Evolutionary conservation across 805 yeast genomes (phyloP).

Genomic region (Candida lessepsii): DNA sequence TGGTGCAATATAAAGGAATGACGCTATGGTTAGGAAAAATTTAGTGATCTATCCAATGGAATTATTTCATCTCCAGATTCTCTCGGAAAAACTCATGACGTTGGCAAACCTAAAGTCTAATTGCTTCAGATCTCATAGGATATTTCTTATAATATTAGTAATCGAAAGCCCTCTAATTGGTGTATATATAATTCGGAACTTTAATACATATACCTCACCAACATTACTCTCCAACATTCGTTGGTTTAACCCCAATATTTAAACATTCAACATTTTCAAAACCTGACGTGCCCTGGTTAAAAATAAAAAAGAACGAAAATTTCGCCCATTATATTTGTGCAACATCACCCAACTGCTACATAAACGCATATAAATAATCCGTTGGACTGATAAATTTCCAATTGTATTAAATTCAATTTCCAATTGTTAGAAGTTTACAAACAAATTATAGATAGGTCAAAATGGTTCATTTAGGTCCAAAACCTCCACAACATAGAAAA

Average conservation of each 20-base stretch:
- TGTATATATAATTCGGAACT: no score
- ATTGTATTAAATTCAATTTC: no score
- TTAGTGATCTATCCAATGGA: not conserved
- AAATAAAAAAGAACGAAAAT: not conserved
- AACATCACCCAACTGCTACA: slow-evolving; percentile 6
- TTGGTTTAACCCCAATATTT: no score
- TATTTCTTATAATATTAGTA: no score
- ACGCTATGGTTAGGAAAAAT: not conserved
- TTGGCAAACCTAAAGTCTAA: not conserved
- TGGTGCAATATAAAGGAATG: not conserved
- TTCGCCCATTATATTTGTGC: slow-evolving; percentile 1
- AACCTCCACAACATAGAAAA: slow-evolving; percentile 77
- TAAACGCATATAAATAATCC: slow-evolving; percentile 7
- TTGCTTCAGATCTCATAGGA: no score
- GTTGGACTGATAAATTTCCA: not conserved
- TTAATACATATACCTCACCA: no score
- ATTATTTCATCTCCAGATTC: slow-evolving; percentile 1
- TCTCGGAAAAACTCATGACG: slow-evolving; percentile 2
- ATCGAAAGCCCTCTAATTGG: no score
- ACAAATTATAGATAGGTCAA: slow-evolving; percentile 12
- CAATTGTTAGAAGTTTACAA: no score
- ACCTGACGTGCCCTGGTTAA: not conserved
- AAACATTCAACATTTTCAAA: no score
- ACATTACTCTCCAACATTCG: no score
- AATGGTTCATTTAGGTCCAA: slow-evolving; percentile 86